Conservation (phyloP, 352 stramenopile genomes). For the Phytophthora boehmeriae region DNA sequence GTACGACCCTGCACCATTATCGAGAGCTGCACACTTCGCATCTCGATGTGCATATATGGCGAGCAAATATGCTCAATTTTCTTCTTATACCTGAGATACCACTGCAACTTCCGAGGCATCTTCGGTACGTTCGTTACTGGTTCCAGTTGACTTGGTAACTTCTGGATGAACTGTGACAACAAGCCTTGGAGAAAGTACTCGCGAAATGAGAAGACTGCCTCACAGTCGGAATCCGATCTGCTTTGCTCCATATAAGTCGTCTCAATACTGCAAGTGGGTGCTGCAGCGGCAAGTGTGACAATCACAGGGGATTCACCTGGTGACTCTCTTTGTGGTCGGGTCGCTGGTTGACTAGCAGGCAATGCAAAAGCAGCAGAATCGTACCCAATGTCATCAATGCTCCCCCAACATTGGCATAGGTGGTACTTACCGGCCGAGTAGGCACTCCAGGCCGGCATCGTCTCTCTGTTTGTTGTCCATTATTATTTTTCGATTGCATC, state of each 20-base stretch:
- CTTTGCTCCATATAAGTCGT: neutral
- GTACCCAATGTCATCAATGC: neutral
- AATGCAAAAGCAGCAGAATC: neutral
- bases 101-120: slow-evolving; percentile 62
- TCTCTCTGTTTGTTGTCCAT: neutral
- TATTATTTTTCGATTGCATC: no score
- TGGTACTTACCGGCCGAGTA: neutral
- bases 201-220: slow-evolving; percentile 47
- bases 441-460: neutral
- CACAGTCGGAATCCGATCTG: slow-evolving; percentile 18
- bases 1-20: slow-evolving; percentile 45
- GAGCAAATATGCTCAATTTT: slow-evolving; percentile 40
- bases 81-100: slow-evolving; percentile 57
- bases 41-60: slow-evolving; percentile 33
- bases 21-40: slow-evolving; percentile 16
- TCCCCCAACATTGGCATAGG: neutral
- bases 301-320: neutral
- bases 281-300: neutral
- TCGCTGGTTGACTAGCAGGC: neutral
- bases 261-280: neutral
- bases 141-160: slow-evolving; percentile 40
- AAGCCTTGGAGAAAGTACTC: slow-evolving; percentile 50
- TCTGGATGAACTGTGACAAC: slow-evolving; percentile 47
- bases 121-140: slow-evolving; percentile 58
- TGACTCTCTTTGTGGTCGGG: neutral